Percentiles rank a stretch among this genome's conserved stretches.
Conservation (phyloP, 1,284 basidiomycete genomes). For the Ustilago tritici region DNA sequence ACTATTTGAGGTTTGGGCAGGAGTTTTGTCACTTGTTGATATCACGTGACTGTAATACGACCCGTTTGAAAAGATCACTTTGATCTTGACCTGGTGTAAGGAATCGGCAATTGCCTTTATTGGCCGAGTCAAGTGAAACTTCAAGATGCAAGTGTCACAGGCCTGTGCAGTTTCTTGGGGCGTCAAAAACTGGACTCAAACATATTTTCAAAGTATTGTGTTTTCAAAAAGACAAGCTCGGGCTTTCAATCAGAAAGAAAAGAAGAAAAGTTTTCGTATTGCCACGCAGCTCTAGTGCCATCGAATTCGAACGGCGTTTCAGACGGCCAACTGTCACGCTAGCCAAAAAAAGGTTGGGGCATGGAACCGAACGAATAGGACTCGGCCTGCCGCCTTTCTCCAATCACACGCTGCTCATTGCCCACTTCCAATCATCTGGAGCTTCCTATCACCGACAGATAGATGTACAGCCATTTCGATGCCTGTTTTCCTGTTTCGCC, state of each 20-base stretch:
- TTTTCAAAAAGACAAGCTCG: background rate
- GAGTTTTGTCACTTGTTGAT: too few relatives aligned
- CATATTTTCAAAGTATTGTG: too few relatives aligned
- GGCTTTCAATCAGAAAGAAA: conserved; percentile 7
- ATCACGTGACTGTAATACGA: too few relatives aligned
- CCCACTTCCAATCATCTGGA: background rate
- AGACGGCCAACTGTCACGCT: background rate
- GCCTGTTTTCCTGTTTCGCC: background rate
- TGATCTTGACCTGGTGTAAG: too few relatives aligned
- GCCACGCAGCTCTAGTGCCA: background rate
- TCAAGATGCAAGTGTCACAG: too few relatives aligned
- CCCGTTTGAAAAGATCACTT: too few relatives aligned
- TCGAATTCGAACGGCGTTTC: conserved; percentile 5
- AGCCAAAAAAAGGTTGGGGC: conserved; percentile 10
- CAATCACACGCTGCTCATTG: conserved; percentile 15
- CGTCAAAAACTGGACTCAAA: too few relatives aligned
- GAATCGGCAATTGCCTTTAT: too few relatives aligned
- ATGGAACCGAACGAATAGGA: background rate
- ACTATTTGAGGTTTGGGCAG: too few relatives aligned
- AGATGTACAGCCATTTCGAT: background rate
- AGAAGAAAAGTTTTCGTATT: conserved; percentile 8
- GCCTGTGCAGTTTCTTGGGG: too few relatives aligned
- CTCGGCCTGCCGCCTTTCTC: background rate
- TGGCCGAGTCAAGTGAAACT: too few relatives aligned
- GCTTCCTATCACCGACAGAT: background rate